phyloP scores from a whole-genome alignment of 176 grass and related monocot genomes.

The Rhynchospora breviuscula region DNA sequence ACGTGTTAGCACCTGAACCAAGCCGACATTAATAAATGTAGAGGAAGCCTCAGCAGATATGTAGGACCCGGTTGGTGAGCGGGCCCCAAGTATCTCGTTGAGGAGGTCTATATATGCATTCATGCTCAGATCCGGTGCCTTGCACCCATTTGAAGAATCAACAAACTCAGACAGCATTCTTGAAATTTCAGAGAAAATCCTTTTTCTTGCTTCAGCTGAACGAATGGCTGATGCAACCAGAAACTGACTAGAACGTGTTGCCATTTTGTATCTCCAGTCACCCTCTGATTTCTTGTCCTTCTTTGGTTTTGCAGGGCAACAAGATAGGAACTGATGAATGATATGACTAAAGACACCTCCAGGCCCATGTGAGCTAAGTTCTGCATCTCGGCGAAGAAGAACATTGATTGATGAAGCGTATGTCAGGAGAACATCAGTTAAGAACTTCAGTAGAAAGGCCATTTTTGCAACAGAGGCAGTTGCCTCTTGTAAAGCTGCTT shows the following conservation, averaged over 20 bases:
- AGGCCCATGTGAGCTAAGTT: conserved; percentile 43
- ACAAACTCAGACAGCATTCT: conserved; percentile 61
- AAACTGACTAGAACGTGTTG: conserved; percentile 77
- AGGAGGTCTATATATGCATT: conserved; percentile 79
- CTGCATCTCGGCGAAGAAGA: conserved; percentile 75
- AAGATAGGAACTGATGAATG: conserved; percentile 72
- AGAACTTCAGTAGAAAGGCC: conserved; percentile 71
- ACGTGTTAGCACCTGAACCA: conserved; percentile 56
- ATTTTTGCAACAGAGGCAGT: conserved; percentile 79
- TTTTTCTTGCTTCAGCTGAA: conserved; percentile 71
- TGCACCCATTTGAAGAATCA: conserved; percentile 43
- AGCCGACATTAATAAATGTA: conserved; percentile 84
- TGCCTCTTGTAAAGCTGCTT: conserved; percentile 60
- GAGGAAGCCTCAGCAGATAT: conserved; percentile 77
- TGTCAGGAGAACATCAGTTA: conserved; percentile 89
- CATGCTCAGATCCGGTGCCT: conserved; percentile 54
- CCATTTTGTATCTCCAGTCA: conserved; percentile 95
- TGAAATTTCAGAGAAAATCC: conserved; percentile 87
- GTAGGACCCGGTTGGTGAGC: conserved; percentile 81
- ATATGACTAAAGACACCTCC: conserved; percentile 77
- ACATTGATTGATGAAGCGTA: conserved; percentile 90
- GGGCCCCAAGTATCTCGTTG: conserved; percentile 94
- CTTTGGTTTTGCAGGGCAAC: conserved; percentile 57
- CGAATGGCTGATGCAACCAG: conserved; percentile 94
- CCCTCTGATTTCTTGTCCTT: conserved; percentile 86